Evolutionary conservation across 192 early-diverging fungal genomes (phyloP).

Genomic region (Obelidium mucronatum): DNA sequence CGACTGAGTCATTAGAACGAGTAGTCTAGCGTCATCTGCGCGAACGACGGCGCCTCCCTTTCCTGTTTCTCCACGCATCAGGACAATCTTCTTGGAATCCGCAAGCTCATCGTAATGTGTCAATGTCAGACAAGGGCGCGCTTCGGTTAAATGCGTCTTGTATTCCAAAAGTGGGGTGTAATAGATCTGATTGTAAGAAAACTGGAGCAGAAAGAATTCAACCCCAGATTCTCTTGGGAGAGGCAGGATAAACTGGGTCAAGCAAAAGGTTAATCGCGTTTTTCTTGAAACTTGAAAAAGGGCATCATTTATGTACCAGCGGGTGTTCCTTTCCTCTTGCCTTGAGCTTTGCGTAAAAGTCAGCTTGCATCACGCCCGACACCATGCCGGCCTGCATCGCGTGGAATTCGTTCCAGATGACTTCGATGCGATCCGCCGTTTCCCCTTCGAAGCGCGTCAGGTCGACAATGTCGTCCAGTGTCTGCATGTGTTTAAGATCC

Average conservation of each 20-base stretch:
- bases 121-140: constrained; percentile 82
- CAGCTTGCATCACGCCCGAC: constrained; percentile 68
- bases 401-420: constrained; percentile 83
- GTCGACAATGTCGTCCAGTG: constrained; percentile 51
- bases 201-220: constrained; percentile 89
- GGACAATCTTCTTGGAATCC: constrained; percentile 81
- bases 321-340: constrained; percentile 62
- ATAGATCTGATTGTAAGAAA: constrained; percentile 81
- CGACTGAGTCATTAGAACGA: constrained; percentile 81
- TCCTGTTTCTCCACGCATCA: constrained; percentile 86
- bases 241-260: constrained; percentile 84
- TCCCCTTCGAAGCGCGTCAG: constrained; percentile 40
- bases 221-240: constrained; percentile 79
- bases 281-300: not conserved
- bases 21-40: constrained; percentile 73
- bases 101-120: constrained; percentile 88
- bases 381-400: constrained; percentile 57
- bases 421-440: constrained; percentile 39
- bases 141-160: constrained; percentile 80
- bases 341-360: constrained; percentile 66
- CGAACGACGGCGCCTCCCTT: constrained; percentile 59
- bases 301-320: constrained; percentile 45
- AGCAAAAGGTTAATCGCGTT: not conserved
- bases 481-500: not conserved
- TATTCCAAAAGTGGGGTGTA: constrained; percentile 86